Evolutionary conservation across 2,329 filamentous ascomycete genomes (phyloP).

Genomic region (Phialocephala sp.): DNA sequence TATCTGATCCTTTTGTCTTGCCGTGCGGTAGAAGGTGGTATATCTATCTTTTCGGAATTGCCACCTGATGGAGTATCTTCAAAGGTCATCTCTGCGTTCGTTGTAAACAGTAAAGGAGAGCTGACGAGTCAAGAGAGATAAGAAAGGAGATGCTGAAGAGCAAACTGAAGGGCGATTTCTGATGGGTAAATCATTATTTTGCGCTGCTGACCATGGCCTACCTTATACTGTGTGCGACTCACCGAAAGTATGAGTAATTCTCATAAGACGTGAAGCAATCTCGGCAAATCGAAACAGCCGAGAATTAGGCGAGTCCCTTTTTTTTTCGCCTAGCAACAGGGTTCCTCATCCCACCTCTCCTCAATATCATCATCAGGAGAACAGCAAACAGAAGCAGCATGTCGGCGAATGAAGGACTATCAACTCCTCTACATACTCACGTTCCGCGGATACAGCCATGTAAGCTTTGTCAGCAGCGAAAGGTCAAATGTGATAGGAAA

Average conservation of each 20-base stretch:
- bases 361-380: background rate
- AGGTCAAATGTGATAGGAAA: constrained; percentile 46
- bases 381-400: background rate
- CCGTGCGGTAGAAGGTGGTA: background rate
- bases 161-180: background rate
- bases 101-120: background rate
- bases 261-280: background rate
- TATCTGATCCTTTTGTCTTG: background rate
- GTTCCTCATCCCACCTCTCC: background rate
- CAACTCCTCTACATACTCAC: background rate
- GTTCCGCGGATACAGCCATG: background rate
- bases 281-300: constrained; percentile 2
- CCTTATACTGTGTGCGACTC: background rate
- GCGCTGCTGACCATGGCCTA: background rate
- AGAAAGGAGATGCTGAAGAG: background rate
- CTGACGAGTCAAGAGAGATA: background rate
- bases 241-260: background rate
- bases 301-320: background rate
- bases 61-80: background rate
- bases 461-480: constrained; percentile 22
- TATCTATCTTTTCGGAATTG: background rate
- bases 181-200: background rate
- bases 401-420: background rate
- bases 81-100: background rate
- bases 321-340: background rate